phyloP scores from a whole-genome alignment of 2,329 filamentous ascomycete genomes.

The Trichoderma sp. region DNA sequence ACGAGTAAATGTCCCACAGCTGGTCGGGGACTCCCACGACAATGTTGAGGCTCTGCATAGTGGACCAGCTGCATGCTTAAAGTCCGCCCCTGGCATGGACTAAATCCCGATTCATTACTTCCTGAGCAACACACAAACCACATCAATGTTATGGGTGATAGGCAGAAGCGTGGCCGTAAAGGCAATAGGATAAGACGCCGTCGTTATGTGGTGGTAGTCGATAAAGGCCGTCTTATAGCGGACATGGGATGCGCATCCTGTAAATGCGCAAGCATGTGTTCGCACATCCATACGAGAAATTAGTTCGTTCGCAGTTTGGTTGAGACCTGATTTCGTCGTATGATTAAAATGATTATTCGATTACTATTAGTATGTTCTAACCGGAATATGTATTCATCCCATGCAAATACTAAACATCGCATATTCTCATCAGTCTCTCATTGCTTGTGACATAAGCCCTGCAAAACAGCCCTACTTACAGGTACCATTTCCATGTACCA shows the following conservation, averaged over 20 bases:
- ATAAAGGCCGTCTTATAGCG: neutral
- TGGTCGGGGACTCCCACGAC: neutral
- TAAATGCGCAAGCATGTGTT: neutral
- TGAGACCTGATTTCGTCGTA: neutral
- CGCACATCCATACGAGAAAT: neutral
- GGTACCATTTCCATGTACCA: neutral
- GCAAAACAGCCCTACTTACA: too few species aligned
- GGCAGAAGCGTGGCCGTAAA: neutral
- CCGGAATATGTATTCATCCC: neutral
- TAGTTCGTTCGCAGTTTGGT: neutral
- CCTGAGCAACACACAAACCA: too few species aligned
- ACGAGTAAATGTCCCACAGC: neutral
- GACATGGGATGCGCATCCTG: neutral
- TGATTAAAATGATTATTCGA: neutral
- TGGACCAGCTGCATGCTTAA: neutral
- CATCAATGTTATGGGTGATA: accelerated
- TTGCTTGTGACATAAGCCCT: too few species aligned
- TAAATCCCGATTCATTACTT: neutral
- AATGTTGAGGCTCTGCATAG: neutral
- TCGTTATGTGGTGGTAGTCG: too few species aligned
- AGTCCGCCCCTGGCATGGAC: neutral
- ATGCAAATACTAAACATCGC: neutral
- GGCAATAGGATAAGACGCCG: too few species aligned
- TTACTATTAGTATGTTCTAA: neutral
- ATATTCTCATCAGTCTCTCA: neutral